Percentiles rank a stretch among this genome's conserved stretches.
These are phyloP conservation scores for Yarrowia sp. DNA, from an alignment of 805 yeast species.

Conservation along the genomic window DNA sequence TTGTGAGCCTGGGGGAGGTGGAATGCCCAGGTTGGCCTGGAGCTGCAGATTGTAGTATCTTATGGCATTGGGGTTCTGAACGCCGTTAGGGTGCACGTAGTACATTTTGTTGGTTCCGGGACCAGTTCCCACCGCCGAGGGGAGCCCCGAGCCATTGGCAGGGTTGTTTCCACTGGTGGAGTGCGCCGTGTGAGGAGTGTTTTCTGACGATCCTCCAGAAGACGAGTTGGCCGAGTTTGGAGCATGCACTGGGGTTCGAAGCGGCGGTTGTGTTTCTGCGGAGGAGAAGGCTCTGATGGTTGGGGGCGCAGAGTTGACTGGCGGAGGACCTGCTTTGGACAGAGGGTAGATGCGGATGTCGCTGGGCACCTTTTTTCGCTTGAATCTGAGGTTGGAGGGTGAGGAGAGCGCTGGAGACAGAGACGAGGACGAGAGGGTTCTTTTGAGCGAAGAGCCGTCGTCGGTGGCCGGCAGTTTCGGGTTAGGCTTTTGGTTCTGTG, in stretches of 20 bases:
- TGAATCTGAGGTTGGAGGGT: slow-evolving; percentile 20
- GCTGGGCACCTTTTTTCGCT: slow-evolving; percentile 11
- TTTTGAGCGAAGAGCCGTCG: not conserved
- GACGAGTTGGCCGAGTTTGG: slow-evolving; percentile 23
- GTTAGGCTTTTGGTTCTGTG: not conserved
- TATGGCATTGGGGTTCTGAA: slow-evolving; percentile 24
- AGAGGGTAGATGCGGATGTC: slow-evolving; percentile 20
- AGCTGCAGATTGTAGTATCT: slow-evolving; percentile 16
- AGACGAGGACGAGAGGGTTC: slow-evolving; percentile 6
- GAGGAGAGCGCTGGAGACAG: slow-evolving; percentile 8
- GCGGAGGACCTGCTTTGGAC: slow-evolving; percentile 1
- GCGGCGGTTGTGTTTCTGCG: not conserved
- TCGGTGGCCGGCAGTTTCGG: not conserved
- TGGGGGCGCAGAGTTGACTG: slow-evolving; percentile 20
- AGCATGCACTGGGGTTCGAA: slow-evolving; percentile 20
- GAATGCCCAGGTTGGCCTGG: slow-evolving; percentile 19
- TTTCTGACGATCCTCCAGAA: slow-evolving; percentile 4
- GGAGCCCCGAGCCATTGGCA: not conserved
- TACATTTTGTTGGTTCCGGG: not conserved
- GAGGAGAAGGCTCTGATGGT: not conserved
- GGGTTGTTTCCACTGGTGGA: not conserved
- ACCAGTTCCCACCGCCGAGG: not conserved
- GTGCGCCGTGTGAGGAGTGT: slow-evolving; percentile 19
- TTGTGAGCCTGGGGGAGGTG: slow-evolving; percentile 11
- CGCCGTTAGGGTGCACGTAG: slow-evolving; percentile 11